A percentile compares a stretch with the other conserved stretches of the same genome.
Conservation (phyloP, 176 grass and related monocot genomes). For the Zea luxurians region DNA sequence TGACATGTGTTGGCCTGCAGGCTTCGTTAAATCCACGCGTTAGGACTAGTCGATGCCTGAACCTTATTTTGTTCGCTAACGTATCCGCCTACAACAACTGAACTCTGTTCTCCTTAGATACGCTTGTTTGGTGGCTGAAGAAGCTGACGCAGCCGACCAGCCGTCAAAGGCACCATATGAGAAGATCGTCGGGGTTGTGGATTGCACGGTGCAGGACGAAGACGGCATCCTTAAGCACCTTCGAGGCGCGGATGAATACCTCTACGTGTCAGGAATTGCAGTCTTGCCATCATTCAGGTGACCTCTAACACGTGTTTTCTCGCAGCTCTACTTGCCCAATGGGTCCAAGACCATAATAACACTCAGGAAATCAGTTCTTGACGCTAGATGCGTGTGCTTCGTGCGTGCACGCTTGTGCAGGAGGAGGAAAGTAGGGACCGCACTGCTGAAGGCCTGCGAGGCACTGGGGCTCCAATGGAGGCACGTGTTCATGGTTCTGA, state of each 20-base stretch:
- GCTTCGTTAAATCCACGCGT: not conserved
- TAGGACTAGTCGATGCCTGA: not conserved
- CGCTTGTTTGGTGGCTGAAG: conserved; percentile 86
- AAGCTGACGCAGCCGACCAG: conserved; percentile 8
- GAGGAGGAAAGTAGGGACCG: conserved; percentile 78
- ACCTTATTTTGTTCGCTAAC: not conserved
- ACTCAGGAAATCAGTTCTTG: not conserved
- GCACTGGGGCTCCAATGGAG: conserved; percentile 58
- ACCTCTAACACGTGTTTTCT: not conserved
- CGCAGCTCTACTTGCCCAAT: not conserved
- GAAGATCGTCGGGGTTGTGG: conserved; percentile 66
- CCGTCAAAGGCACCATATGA: conserved; percentile 30
- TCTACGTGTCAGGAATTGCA: conserved; percentile 89
- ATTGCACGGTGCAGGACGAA: conserved; percentile 77
- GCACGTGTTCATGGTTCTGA: conserved; percentile 63
- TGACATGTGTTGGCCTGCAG: not conserved
- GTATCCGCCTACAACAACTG: not conserved
- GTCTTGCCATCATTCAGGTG: conserved; percentile 77
- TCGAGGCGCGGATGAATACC: conserved; percentile 52
- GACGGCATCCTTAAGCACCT: conserved; percentile 56
- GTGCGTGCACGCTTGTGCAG: conserved; percentile 23
- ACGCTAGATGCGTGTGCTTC: not conserved
- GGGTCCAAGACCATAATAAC: not conserved
- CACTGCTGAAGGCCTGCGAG: conserved; percentile 75
- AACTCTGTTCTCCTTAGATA: conserved; percentile 52